phyloP scores from a whole-genome alignment of 2,329 filamentous ascomycete genomes.

The Trichoderma sp. region DNA sequence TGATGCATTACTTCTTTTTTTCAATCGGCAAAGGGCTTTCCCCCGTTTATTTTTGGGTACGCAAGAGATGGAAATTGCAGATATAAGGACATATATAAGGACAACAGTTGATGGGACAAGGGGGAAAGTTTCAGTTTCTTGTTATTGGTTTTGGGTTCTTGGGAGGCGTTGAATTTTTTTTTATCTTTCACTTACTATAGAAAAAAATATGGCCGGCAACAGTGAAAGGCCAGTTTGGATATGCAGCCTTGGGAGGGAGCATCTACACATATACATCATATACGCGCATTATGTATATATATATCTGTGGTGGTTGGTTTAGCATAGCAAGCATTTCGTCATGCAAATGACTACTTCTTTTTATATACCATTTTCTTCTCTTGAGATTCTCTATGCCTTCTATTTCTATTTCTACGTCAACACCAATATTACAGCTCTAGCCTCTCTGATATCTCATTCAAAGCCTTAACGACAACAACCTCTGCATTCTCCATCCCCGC shows the following conservation, averaged over 20 bases:
- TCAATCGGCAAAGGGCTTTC: background rate
- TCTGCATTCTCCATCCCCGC: slow-evolving; percentile 45
- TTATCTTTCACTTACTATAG: background rate
- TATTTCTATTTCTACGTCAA: background rate
- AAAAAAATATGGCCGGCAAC: background rate
- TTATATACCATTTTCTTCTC: too few relatives aligned
- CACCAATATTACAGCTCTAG: background rate
- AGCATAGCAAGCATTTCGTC: background rate
- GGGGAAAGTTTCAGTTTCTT: background rate
- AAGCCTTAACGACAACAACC: slow-evolving; percentile 42
- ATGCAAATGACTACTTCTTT: slow-evolving; percentile 4
- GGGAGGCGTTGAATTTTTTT: background rate
- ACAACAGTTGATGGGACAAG: background rate
- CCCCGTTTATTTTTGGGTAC: background rate
- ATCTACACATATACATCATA: background rate
- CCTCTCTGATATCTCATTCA: background rate
- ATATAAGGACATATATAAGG: background rate
- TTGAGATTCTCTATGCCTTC: background rate
- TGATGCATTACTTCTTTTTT: background rate
- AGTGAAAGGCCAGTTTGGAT: slow-evolving; percentile 4
- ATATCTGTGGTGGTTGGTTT: background rate
- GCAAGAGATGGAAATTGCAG: background rate
- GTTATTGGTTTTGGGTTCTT: background rate
- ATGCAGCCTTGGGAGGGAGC: background rate
- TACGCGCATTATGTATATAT: background rate